A percentile compares a stretch with the other conserved stretches of the same genome.
Conservation (phyloP, 768 basidiomycete species). For the Trametopsis cervina region DNA sequence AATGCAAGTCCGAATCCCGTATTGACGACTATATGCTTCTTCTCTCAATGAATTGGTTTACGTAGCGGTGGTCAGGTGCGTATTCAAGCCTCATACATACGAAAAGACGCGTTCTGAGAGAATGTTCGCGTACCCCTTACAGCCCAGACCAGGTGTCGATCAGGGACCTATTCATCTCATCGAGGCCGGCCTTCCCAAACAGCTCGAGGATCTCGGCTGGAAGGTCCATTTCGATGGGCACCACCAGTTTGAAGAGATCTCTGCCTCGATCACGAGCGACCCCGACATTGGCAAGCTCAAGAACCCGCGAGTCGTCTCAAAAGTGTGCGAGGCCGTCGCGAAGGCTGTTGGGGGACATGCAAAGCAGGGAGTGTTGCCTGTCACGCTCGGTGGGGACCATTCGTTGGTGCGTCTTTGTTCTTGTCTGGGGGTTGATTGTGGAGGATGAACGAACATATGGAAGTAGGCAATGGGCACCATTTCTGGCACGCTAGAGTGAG, state of each 20-base stretch:
- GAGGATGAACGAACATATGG: background rate
- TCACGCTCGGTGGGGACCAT: slow-evolving; percentile 96
- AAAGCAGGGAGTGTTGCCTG: slow-evolving; percentile 71
- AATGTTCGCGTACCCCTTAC: no score
- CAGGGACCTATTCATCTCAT: slow-evolving; percentile 85
- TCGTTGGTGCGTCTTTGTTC: slow-evolving; percentile 55
- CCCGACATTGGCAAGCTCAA: slow-evolving; percentile 85
- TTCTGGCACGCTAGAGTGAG: slow-evolving; percentile 76
- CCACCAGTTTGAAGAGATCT: slow-evolving; percentile 79
- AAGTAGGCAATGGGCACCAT: slow-evolving; percentile 87
- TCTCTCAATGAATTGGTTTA: no score
- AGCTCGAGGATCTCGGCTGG: slow-evolving; percentile 80
- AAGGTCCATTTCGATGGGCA: slow-evolving; percentile 85
- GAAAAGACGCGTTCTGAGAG: no score
- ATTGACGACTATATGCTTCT: background rate
- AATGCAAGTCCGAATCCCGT: background rate
- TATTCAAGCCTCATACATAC: no score
- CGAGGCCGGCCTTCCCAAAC: slow-evolving; percentile 73
- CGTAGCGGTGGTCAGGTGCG: slow-evolving; percentile 61
- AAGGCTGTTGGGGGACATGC: slow-evolving; percentile 68
- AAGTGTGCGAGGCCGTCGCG: slow-evolving; percentile 77
- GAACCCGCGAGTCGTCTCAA: slow-evolving; percentile 83
- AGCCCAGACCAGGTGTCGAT: slow-evolving; percentile 81
- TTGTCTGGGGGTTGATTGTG: background rate
- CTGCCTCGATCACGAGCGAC: slow-evolving; percentile 40